Conservation (phyloP, 176 grass and related monocot genomes). For the Themeda triandra region DNA sequence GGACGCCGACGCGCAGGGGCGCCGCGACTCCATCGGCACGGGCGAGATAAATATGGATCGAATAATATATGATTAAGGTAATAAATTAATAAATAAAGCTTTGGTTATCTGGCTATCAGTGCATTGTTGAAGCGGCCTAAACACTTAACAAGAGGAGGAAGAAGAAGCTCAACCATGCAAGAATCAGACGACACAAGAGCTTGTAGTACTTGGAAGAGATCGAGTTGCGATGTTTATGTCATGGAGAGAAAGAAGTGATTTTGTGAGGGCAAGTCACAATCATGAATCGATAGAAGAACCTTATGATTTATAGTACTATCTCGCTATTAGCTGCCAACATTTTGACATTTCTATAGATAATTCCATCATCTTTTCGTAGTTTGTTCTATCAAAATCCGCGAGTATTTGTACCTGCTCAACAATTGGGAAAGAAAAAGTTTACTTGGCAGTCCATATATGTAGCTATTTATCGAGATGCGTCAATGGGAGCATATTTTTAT, state of each 20-base stretch:
- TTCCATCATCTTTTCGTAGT: neutral
- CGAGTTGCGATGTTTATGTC: neutral
- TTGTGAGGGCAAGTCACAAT: slow-evolving; percentile 14
- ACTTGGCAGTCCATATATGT: neutral
- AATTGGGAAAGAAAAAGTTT: neutral
- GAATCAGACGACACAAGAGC: neutral
- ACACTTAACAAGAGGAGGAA: neutral
- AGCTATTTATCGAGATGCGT: neutral
- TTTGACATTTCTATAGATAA: neutral
- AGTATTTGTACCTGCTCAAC: neutral
- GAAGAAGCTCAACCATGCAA: neutral
- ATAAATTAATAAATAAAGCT: slow-evolving; percentile 41
- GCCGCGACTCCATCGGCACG: slow-evolving; percentile 38
- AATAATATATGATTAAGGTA: slow-evolving; percentile 23
- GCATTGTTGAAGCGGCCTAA: slow-evolving; percentile 3
- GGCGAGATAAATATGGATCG: neutral
- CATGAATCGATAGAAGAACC: slow-evolving; percentile 22
- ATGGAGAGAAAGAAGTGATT: slow-evolving; percentile 8
- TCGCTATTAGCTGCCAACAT: neutral
- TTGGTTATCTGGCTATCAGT: slow-evolving; percentile 4
- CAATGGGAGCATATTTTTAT: neutral
- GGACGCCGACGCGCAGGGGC: neutral
- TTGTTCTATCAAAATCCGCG: neutral
- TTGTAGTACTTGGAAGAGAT: neutral
- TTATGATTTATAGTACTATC: neutral